A percentile compares a stretch with the other conserved stretches of the same genome.
Conservation (phyloP, 306 rosid genomes). For the Pyrus bretschneideri region DNA sequence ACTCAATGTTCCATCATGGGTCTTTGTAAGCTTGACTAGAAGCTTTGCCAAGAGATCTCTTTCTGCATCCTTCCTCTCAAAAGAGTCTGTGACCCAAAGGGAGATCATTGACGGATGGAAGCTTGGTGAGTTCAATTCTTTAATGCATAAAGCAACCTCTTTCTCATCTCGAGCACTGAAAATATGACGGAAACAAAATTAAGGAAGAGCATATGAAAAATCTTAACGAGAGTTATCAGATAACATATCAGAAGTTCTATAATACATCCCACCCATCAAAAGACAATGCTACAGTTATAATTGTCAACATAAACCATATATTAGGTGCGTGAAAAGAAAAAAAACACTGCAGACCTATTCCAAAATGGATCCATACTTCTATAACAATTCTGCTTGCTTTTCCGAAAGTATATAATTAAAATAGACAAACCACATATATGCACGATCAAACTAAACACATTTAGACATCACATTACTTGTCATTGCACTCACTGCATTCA, state of each 20-base stretch:
- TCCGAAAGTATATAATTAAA: neutral
- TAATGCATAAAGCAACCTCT: constrained; percentile 65
- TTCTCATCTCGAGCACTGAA: constrained; percentile 77
- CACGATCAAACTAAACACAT: neutral
- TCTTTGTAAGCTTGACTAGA: constrained; percentile 53
- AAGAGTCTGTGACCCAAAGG: constrained; percentile 79
- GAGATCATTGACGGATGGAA: constrained; percentile 79
- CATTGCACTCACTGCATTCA: neutral
- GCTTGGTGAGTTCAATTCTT: constrained; percentile 69
- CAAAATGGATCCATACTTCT: neutral
- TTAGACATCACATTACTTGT: neutral
- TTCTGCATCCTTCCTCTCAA: constrained; percentile 70
- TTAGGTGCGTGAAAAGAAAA: neutral
- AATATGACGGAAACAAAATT: neutral
- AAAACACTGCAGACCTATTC: neutral
- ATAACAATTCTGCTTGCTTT: neutral
- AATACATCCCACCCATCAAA: neutral
- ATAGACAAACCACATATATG: neutral
- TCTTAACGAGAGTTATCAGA: neutral
- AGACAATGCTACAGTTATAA: neutral
- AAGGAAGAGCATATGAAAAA: neutral
- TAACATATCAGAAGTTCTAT: neutral
- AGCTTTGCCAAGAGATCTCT: constrained; percentile 68
- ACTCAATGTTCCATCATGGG: constrained; percentile 45
- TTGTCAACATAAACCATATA: neutral